Conservation (phyloP, 257 asterid genomes). For the Asclepias syriaca region DNA sequence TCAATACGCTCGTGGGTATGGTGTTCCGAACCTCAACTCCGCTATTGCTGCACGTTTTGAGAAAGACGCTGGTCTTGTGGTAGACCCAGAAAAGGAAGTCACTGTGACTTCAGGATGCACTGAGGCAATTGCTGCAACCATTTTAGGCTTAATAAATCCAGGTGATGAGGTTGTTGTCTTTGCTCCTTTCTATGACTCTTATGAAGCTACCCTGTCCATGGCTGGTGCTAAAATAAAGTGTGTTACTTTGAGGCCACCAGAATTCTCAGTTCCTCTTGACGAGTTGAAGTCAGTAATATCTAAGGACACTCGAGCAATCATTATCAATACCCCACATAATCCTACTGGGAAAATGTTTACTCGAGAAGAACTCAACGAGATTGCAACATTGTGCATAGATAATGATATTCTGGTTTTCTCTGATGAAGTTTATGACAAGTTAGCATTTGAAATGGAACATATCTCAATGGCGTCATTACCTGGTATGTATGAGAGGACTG, state of each 20-base stretch:
- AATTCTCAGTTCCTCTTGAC: conserved; percentile 75
- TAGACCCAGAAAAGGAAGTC: conserved; percentile 84
- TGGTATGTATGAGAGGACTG: conserved; percentile 79
- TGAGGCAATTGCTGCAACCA: conserved; percentile 95
- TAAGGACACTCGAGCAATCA: conserved; percentile 76
- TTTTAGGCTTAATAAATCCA: conserved; percentile 82
- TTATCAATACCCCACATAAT: conserved; percentile 89
- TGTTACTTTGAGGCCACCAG: conserved; percentile 68
- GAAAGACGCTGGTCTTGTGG: conserved; percentile 63
- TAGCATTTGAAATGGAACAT: conserved; percentile 90
- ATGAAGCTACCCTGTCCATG: conserved; percentile 93
- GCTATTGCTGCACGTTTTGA: conserved; percentile 85
- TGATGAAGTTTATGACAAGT: conserved; percentile 89
- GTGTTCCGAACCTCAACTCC: conserved; percentile 80
- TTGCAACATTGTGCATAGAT: conserved; percentile 73
- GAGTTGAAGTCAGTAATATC: conserved; percentile 63
- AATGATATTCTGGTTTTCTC: conserved; percentile 67
- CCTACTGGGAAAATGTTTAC: conserved; percentile 98
- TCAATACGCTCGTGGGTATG: conserved; percentile 95
- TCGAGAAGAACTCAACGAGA: conserved; percentile 51
- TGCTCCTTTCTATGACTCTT: conserved; percentile 95
- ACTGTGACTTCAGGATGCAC: conserved; percentile 97
- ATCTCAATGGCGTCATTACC: conserved; percentile 87
- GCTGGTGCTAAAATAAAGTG: conserved; percentile 80
- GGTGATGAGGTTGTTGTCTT: conserved; percentile 89